phyloP scores from a whole-genome alignment of 345 rosid species.

The Gossypium sturtianum region DNA sequence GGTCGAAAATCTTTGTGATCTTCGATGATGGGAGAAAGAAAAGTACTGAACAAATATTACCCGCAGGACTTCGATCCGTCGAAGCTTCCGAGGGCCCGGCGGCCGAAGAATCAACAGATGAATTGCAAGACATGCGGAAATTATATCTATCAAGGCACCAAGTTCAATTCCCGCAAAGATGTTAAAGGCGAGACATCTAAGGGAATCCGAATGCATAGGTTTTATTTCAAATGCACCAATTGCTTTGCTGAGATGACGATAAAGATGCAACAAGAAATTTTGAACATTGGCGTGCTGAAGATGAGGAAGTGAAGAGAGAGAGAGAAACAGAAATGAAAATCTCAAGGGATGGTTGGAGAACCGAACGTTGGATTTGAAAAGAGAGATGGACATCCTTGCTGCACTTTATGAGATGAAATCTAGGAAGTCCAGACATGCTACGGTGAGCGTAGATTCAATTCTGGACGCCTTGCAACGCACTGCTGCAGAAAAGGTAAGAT shows the following conservation, averaged over 20 bases:
- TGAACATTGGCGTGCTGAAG: conserved; percentile 94
- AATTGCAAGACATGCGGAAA: conserved; percentile 83
- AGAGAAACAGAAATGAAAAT: conserved; percentile 51
- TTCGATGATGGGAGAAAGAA: conserved; percentile 75
- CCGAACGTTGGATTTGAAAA: conserved; percentile 78
- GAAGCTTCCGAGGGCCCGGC: conserved; percentile 57
- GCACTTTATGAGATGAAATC: conserved; percentile 90
- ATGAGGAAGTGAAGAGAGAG: conserved; percentile 54
- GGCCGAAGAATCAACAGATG: conserved; percentile 82
- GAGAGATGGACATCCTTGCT: conserved; percentile 81
- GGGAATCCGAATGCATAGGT: conserved; percentile 80
- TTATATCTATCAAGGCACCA: conserved; percentile 82
- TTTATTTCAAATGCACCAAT: conserved; percentile 89
- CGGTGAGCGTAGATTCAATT: conserved; percentile 89
- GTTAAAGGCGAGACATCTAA: conserved; percentile 74
- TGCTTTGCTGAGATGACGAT: conserved; percentile 86
- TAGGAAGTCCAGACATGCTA: conserved; percentile 86
- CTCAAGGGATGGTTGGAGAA: conserved; percentile 91
- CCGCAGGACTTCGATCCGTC: conserved; percentile 90
- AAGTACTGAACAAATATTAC: conserved; percentile 80
- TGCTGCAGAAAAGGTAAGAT: conserved; percentile 50
- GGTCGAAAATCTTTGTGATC: not conserved
- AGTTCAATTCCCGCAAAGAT: conserved; percentile 83
- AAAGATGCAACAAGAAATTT: conserved; percentile 76
- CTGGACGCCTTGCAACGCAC: conserved; percentile 78